These are phyloP conservation scores for Thielaviopsis euricoi DNA, from an alignment of 2,329 filamentous ascomycete genomes.

Conservation along the genomic window DNA sequence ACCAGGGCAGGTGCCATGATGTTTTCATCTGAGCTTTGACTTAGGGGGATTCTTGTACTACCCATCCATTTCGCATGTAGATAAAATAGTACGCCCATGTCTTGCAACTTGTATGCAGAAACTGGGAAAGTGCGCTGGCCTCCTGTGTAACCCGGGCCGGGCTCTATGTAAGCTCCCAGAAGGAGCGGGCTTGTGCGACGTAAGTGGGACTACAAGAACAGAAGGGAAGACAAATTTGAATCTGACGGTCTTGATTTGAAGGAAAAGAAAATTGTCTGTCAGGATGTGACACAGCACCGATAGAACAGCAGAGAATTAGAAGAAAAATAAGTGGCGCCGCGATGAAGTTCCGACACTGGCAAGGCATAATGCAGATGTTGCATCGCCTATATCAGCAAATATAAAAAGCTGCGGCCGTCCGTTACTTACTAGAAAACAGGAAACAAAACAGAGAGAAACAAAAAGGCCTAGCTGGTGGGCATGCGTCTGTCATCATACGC, in stretches of 20 bases:
- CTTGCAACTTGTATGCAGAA: neutral
- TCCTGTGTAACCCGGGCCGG: constrained; percentile 1
- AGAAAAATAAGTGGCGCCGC: neutral
- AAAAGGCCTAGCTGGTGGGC: neutral
- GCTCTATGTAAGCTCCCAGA: neutral
- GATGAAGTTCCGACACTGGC: no score
- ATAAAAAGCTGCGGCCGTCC: neutral
- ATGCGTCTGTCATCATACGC: neutral
- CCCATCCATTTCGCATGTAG: neutral
- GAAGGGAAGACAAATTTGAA: neutral
- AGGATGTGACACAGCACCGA: no score
- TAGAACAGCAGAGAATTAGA: neutral
- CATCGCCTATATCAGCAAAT: no score
- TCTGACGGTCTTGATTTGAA: neutral
- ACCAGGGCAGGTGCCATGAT: no score
- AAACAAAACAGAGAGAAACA: no score
- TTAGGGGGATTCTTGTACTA: neutral
- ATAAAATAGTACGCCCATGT: neutral
- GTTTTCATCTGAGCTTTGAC: neutral
- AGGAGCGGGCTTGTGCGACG: neutral
- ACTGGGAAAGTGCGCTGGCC: neutral
- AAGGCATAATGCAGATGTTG: neutral
- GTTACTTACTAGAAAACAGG: neutral
- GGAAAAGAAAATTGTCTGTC: no score
- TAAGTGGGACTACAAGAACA: neutral